A percentile compares a stretch with the other conserved stretches of the same genome.
Conservation (phyloP, 257 asterid species). For the Handroanthus guayacan region DNA sequence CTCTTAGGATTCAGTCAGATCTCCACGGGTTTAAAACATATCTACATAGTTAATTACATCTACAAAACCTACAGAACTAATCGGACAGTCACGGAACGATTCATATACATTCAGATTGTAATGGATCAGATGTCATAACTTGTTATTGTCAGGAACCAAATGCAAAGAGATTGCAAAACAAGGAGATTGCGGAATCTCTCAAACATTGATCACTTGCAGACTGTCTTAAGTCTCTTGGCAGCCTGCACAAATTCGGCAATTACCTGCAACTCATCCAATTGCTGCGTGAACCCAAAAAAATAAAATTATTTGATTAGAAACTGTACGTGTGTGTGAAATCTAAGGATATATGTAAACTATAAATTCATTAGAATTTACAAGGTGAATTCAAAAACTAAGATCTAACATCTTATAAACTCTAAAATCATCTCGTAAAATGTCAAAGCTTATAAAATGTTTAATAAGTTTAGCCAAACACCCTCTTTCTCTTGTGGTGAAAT, state of each 20-base stretch:
- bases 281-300: conserved; percentile 48
- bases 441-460: too few species aligned
- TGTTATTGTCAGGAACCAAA: conserved; percentile 55
- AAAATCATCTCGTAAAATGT: too few species aligned
- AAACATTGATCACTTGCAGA: conserved; percentile 57
- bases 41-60: conserved; percentile 36
- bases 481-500: background rate
- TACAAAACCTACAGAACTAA: conserved; percentile 35
- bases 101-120: conserved; percentile 38
- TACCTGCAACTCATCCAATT: conserved; percentile 93
- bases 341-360: background rate
- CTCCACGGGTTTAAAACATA: conserved; percentile 37
- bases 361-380: too few species aligned
- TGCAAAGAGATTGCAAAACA: background rate
- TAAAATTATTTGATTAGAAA: background rate
- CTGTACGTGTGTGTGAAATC: background rate
- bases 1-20: conserved; percentile 34
- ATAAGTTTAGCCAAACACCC: too few species aligned
- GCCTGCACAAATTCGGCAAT: conserved; percentile 82
- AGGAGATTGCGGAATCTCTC: background rate
- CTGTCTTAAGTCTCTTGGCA: conserved; percentile 82
- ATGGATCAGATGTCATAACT: conserved; percentile 23
- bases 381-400: too few species aligned
- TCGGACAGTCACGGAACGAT: conserved; percentile 14
- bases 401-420: too few species aligned